Evolutionary conservation across 1,284 basidiomycete genomes (phyloP).

Genomic region (Ustilago vetiveriae): DNA sequence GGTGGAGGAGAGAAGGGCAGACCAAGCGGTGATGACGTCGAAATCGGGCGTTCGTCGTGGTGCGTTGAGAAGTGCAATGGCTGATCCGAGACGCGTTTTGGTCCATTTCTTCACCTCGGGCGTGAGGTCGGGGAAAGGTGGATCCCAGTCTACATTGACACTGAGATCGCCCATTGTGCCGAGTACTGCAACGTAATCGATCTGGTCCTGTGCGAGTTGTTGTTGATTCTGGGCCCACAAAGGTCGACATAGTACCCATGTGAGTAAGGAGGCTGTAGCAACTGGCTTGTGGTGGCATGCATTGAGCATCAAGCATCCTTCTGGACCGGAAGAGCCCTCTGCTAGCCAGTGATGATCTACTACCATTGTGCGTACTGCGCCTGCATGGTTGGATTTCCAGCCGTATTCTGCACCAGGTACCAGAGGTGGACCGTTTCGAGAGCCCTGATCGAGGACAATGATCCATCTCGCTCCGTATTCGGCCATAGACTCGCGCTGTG

Average conservation of each 20-base stretch:
- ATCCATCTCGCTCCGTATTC: conserved; percentile 40
- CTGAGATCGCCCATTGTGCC: conserved; percentile 55
- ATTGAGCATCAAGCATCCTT: conserved; percentile 52
- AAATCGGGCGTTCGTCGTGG: conserved; percentile 47
- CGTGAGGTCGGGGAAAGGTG: conserved; percentile 52
- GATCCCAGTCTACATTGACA: conserved; percentile 49
- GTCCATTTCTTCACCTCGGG: conserved; percentile 51
- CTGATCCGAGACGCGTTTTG: conserved; percentile 44
- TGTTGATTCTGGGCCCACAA: conserved; percentile 18
- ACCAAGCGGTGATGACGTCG: conserved; percentile 45
- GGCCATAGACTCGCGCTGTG: conserved; percentile 32
- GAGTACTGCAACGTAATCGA: conserved; percentile 54
- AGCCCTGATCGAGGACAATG: conserved; percentile 57
- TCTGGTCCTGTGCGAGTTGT: conserved; percentile 13
- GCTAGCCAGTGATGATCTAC: conserved; percentile 53
- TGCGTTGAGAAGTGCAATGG: conserved; percentile 53
- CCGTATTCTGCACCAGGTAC: conserved; percentile 46
- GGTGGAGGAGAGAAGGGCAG: conserved; percentile 30
- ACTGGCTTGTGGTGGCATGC: conserved; percentile 49
- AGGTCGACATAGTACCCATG: conserved; percentile 50
- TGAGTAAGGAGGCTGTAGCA: conserved; percentile 44
- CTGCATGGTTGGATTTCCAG: conserved; percentile 19
- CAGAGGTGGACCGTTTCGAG: conserved; percentile 42
- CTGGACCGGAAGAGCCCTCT: conserved; percentile 24
- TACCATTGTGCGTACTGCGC: conserved; percentile 40